phyloP scores from a whole-genome alignment of 306 rosid species.

The Pachyrhizus erosus region DNA sequence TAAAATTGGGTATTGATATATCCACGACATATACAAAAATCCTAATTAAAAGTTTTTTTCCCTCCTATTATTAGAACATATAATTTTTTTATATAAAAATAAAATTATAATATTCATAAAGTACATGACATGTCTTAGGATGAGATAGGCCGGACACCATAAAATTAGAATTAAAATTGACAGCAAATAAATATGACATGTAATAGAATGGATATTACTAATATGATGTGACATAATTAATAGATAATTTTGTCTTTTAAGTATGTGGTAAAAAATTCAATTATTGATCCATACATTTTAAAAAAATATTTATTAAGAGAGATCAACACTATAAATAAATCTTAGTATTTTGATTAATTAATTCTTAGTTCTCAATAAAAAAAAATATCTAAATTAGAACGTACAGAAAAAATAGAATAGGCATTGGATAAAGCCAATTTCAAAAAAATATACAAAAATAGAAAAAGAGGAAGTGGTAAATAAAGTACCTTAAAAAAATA shows the following conservation, averaged over 20 bases:
- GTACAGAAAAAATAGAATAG: too few species aligned
- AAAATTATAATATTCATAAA: background rate
- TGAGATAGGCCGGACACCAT: constrained; percentile 38
- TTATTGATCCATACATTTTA: too few species aligned
- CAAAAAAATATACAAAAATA: constrained; percentile 29
- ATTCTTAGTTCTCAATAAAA: too few species aligned
- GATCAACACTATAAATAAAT: too few species aligned
- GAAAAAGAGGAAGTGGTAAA: constrained; percentile 42
- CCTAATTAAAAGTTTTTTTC: constrained; percentile 33
- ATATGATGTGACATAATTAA: too few species aligned
- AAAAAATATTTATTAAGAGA: too few species aligned
- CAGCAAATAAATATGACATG: constrained; percentile 59
- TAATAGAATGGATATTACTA: too few species aligned
- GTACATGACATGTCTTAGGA: constrained; percentile 32
- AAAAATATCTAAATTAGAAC: too few species aligned
- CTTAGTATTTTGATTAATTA: too few species aligned
- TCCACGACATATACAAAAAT: constrained; percentile 32
- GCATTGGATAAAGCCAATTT: constrained; percentile 49
- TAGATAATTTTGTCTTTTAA: too few species aligned
- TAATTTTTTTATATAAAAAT: background rate
- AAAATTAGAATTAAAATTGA: constrained; percentile 41
- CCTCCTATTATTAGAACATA: constrained; percentile 32
- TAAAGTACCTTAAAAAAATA: constrained; percentile 49
- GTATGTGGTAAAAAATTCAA: too few species aligned
- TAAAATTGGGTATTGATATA: constrained; percentile 46